phyloP scores from a whole-genome alignment of 2,329 filamentous ascomycete genomes.

The Ophiostoma sp. region DNA sequence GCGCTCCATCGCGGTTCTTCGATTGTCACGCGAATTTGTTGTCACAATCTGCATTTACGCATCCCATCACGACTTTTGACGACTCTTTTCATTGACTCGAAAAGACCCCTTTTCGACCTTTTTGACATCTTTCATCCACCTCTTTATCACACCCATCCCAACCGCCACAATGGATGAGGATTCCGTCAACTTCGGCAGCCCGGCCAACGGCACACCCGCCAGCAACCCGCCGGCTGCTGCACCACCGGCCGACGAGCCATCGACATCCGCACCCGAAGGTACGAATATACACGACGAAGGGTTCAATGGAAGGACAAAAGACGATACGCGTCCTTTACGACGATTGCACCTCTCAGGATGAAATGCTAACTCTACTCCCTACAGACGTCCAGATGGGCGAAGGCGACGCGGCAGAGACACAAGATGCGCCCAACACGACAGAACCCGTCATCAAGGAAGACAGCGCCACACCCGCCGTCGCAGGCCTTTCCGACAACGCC shows the following conservation, averaged over 20 bases:
- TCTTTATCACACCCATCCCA: slow-evolving; percentile 10
- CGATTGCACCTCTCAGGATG: background rate
- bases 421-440: slow-evolving; percentile 24
- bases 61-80: background rate
- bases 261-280: slow-evolving; percentile 6
- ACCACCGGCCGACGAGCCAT: slow-evolving; percentile 53
- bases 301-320: background rate
- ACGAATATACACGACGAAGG: background rate
- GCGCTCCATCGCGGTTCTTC: slow-evolving; percentile 1
- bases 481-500: slow-evolving; percentile 59
- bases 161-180: slow-evolving; percentile 58
- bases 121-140: slow-evolving; percentile 27
- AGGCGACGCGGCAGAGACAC: slow-evolving; percentile 36
- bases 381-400: slow-evolving; percentile 67
- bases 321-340: background rate
- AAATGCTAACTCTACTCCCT: background rate
- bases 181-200: slow-evolving; percentile 57
- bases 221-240: slow-evolving; percentile 57
- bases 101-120: background rate
- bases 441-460: slow-evolving; percentile 61
- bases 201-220: slow-evolving; percentile 57
- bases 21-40: background rate
- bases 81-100: background rate
- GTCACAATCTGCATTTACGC: background rate
- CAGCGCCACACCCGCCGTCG: slow-evolving; percentile 58